Base-by-base conservation (phyloP, 1,139 yeast species). In the Diutina sp. region DNA sequence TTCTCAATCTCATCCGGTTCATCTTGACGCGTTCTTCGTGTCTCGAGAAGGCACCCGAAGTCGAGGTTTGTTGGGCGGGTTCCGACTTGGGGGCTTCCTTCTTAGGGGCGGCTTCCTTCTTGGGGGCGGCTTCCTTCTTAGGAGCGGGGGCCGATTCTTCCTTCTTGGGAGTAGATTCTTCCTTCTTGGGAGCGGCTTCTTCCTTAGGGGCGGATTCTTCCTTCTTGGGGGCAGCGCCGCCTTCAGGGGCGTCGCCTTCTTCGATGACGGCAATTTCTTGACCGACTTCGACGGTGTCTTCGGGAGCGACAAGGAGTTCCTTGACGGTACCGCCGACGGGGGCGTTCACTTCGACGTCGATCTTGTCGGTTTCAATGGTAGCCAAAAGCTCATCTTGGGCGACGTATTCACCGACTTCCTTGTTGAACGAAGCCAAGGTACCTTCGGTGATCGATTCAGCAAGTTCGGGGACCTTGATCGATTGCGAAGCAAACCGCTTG, bases 1-100 rank as follows among this genome's bases (percentile, higher is more conserved):
- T 95, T 82, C 99, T 89, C 75, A 89, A 77, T 78, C 99, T 88
- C 99, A 93, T 95, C 80, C 99, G 89, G 85, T 91, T 93, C 99
- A 93, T 93, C 80, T 93, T 93, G 64, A 95, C 96, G 72, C 91
- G 83, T 72, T 85, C 89, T 76, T 93, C 98, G 61, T 78, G 76
- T 78, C 99, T 87, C 58, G 90, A 80, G 70, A 87, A 87, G 56
- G 80, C 72, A 59, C 88, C 85, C 66, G 83, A 77, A 48, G 83
- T 68, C 29, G 55, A 56, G 44, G 73, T 60, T 53, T 72, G 68
- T 48, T 72, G 66, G 52, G 58, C 57, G 46, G 55, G 29, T 18
- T 50, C 56, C 45, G 50, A 32, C 58, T 58, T 58, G 25, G 65
- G 57, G 8, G 55, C 58, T 51, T 56, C 55, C 51, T 60, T 59